These are phyloP conservation scores for Knoxdaviesia capensis DNA, from an alignment of 2,329 filamentous ascomycete genomes.

Conservation along the genomic window DNA sequence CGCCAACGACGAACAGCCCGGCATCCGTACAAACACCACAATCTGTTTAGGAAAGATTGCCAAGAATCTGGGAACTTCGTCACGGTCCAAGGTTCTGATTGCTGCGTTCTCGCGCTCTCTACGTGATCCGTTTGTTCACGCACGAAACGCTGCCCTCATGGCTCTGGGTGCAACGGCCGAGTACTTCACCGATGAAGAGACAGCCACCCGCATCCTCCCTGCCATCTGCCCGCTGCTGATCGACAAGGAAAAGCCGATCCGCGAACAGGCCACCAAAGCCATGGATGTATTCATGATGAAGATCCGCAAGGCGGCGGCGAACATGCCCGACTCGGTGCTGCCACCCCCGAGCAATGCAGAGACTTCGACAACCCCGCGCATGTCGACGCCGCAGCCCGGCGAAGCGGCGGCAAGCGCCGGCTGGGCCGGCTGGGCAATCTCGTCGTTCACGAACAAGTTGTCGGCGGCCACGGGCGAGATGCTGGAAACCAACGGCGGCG, in stretches of 20 bases:
- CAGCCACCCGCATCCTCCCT: conserved; percentile 64
- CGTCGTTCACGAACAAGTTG: conserved; percentile 91
- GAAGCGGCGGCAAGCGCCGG: conserved; percentile 35
- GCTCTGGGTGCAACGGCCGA: conserved; percentile 73
- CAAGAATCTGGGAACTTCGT: conserved; percentile 60
- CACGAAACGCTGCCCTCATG: conserved; percentile 72
- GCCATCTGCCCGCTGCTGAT: conserved; percentile 67
- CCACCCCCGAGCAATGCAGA: conserved; percentile 40
- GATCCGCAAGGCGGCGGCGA: conserved; percentile 56
- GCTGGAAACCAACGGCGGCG: conserved; percentile 28
- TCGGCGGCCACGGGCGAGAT: conserved; percentile 75
- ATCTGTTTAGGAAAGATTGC: conserved; percentile 96
- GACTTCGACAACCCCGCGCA: conserved; percentile 40
- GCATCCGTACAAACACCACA: conserved; percentile 93
- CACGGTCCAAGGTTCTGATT: conserved; percentile 73
- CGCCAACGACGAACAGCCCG: conserved; percentile 91
- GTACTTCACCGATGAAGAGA: conserved; percentile 76
- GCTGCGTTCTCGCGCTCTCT: conserved; percentile 82
- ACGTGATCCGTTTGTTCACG: conserved; percentile 86
- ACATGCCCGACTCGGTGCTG: conserved; percentile 62
- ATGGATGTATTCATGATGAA: conserved; percentile 70
- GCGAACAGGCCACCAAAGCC: conserved; percentile 79
- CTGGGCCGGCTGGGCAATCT: conserved; percentile 97
- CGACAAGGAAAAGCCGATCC: conserved; percentile 88
- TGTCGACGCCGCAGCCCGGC: conserved; percentile 52